A percentile compares a stretch with the other conserved stretches of the same genome.
Conservation (phyloP, 352 stramenopile genomes). For the Pythium volutum region DNA sequence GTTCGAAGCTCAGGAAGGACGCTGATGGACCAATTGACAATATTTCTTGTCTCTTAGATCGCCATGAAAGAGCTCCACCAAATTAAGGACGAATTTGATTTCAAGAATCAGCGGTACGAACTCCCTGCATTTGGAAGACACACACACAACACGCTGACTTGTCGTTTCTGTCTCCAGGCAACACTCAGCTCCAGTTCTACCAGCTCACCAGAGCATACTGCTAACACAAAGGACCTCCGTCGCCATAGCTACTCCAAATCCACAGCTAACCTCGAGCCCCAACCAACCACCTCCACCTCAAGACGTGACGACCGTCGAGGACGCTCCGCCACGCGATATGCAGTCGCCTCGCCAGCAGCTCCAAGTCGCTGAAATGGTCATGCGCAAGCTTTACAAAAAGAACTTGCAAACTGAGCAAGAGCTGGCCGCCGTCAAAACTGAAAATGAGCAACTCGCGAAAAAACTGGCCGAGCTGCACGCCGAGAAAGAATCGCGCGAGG, state of each 20-base stretch:
- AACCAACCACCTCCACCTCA: not conserved
- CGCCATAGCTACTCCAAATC: not conserved
- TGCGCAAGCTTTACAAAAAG: constrained; percentile 57
- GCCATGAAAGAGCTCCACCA: constrained; percentile 48
- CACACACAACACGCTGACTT: not conserved
- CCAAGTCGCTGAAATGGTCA: constrained; percentile 54
- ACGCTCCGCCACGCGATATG: constrained; percentile 14
- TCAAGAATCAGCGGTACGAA: constrained; percentile 34
- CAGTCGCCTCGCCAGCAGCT: constrained; percentile 44
- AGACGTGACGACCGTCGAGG: not conserved
- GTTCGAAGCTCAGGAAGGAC: not conserved
- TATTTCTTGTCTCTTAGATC: constrained; percentile 29
- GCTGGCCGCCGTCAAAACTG: constrained; percentile 22
- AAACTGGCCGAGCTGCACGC: constrained; percentile 22
- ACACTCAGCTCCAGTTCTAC: constrained; percentile 1
- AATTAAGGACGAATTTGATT: constrained; percentile 40
- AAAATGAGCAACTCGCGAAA: constrained; percentile 25
- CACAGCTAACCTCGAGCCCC: not conserved
- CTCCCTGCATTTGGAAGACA: not conserved
- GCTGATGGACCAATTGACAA: not conserved
- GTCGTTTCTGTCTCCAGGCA: not conserved
- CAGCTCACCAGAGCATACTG: not conserved
- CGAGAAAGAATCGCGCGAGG: not conserved
- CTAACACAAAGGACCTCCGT: not conserved
- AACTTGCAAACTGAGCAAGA: constrained; percentile 42